phyloP scores from a whole-genome alignment of 202 grass and related monocot species.

The Brachypodium distachyon region DNA sequence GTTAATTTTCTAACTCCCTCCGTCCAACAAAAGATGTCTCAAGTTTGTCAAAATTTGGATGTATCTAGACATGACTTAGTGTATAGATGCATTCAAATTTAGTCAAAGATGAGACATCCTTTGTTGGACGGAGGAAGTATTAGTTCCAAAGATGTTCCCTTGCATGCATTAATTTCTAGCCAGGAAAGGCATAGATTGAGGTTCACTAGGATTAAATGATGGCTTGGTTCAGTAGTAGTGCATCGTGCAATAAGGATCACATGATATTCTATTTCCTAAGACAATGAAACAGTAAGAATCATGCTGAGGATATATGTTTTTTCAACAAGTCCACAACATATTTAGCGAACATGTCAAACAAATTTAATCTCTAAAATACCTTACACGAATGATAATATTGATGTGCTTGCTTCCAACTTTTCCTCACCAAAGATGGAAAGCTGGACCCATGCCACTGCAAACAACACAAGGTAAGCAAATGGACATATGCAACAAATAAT shows the following conservation, averaged over 20 bases:
- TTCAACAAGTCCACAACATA: background rate
- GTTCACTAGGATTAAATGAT: background rate
- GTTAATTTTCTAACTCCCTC: too few relatives aligned
- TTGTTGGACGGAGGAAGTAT: too few relatives aligned
- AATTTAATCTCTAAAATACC: constrained; percentile 35
- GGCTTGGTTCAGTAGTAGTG: background rate
- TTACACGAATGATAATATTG: constrained; percentile 93
- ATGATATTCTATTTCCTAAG: background rate
- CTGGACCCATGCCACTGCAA: constrained; percentile 96
- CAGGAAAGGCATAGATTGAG: background rate
- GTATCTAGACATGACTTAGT: too few relatives aligned
- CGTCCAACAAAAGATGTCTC: too few relatives aligned
- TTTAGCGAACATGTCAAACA: background rate
- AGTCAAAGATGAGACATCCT: too few relatives aligned
- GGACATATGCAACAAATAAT: background rate
- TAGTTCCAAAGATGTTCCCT: background rate
- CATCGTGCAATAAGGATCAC: background rate
- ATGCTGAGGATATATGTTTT: too few relatives aligned
- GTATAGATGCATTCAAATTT: too few relatives aligned
- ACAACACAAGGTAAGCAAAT: background rate
- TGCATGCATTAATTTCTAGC: background rate
- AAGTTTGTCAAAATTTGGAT: too few relatives aligned
- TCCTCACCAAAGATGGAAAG: constrained; percentile 93
- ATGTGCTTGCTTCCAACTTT: constrained; percentile 95
- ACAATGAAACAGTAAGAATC: background rate